Evolutionary conservation across 1,284 basidiomycete species (phyloP), one percentile per base, ranked within the genome.

Genomic region (Sparassis latifolia): DNA sequence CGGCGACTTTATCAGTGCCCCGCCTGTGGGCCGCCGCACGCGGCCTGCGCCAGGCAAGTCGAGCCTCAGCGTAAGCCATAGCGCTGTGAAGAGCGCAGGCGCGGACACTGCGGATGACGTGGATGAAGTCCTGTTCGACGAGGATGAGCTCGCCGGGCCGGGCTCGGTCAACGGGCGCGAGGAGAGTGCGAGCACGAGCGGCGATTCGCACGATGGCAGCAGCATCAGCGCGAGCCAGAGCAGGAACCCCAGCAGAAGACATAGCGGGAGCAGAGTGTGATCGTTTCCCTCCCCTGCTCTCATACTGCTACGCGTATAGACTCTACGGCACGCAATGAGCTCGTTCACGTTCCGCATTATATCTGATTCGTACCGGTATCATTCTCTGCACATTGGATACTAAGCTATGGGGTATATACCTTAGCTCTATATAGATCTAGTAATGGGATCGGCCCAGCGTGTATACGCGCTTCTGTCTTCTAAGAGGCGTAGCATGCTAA

Each of bases 41-140:
- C 55, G 62, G 56, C 57, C 55, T 55, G 64, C 60, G 59, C 58
- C 58, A 45, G 63, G 63, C 7, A 58, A 58, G 35, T 50, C 65
- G 43, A 65, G 62, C 50, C 42, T 58, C 44, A 54, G 53, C 54
- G 44, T 54, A 27, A 53, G 54, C 47, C 35, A 42, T 31, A 28
- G 31, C 31, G 53, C 54, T 32, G 60, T 60, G n/a, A 57, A 58
- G 45, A 57, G 53, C 33, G 50, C 44, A 20, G 33, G 44, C 46
- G 53, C 43, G 55, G 52, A 6, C 49, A 52, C 27, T 56, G 10
- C 51, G 30, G 62, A 71, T 49, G 68, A 58, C 28, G 60, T 63
- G 38, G 67, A 78, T 51, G 78, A 82, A 58, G 73, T 82, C 39
- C 61, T 82, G 35, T 84, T 84, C 58, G 82, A 84, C 60, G 80